Evolutionary conservation across 805 yeast species (phyloP).

Genomic region (Saturnispora besseyi): DNA sequence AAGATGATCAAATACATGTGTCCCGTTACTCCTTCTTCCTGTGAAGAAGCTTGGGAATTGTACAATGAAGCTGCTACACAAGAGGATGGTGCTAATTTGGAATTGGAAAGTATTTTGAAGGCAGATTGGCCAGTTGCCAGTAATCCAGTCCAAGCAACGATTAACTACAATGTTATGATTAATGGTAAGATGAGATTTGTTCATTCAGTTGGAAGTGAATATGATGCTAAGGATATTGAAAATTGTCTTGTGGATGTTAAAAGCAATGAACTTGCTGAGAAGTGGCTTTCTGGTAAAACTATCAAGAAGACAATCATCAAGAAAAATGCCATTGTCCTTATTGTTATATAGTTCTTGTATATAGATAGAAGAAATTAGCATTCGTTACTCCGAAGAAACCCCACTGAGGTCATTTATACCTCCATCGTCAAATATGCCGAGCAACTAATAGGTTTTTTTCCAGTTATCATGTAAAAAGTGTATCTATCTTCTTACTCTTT

Average conservation of each 20-base stretch:
- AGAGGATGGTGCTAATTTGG: background rate
- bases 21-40: slow-evolving; percentile 73
- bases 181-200: slow-evolving; percentile 62
- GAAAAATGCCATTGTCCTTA: slow-evolving; percentile 20
- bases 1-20: slow-evolving; percentile 55
- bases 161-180: slow-evolving; percentile 51
- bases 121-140: slow-evolving; percentile 59
- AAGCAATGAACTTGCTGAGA: slow-evolving; percentile 29
- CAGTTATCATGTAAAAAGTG: background rate
- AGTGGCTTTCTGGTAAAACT: slow-evolving; percentile 33
- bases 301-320: slow-evolving; percentile 51
- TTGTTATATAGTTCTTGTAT: slow-evolving; percentile 11
- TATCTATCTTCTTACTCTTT: no score
- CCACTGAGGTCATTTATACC: no score
- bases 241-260: slow-evolving; percentile 31
- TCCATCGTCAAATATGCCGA: background rate
- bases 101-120: slow-evolving; percentile 37
- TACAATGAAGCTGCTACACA: slow-evolving; percentile 21
- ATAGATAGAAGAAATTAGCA: background rate
- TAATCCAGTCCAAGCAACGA: slow-evolving; percentile 28
- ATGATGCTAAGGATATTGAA: slow-evolving; percentile 28
- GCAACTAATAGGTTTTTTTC: background rate
- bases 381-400: no score
- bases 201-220: slow-evolving; percentile 25
- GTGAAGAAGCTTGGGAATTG: slow-evolving; percentile 75